phyloP scores from a whole-genome alignment of 2,329 filamentous ascomycete species.

The Aspergillus fumigatiaffinis region DNA sequence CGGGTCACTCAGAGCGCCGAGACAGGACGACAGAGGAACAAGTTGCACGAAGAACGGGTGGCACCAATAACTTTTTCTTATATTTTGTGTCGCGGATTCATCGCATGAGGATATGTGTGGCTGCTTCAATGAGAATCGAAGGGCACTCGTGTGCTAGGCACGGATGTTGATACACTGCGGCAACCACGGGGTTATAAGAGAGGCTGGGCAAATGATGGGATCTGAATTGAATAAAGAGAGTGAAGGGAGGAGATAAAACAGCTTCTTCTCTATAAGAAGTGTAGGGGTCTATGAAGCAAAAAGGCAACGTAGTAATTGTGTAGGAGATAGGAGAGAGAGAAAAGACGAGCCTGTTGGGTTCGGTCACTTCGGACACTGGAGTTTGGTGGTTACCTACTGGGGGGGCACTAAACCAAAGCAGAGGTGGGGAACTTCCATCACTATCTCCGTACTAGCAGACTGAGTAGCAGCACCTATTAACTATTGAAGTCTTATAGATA shows the following conservation, averaged over 20 bases:
- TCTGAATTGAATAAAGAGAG: neutral
- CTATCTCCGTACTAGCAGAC: no score
- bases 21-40: conserved; percentile 9
- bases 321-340: neutral
- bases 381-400: neutral
- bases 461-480: neutral
- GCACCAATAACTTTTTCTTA: conserved; percentile 4
- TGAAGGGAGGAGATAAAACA: neutral
- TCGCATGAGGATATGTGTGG: conserved; percentile 12
- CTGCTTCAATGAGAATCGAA: conserved; percentile 6
- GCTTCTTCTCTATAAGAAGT: neutral
- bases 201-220: neutral
- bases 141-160: conserved; percentile 10
- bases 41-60: conserved; percentile 16
- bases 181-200: conserved; percentile 2
- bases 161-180: conserved; percentile 10
- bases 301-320: neutral
- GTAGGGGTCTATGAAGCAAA: neutral
- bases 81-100: conserved; percentile 9
- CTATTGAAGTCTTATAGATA: neutral
- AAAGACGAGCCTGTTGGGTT: neutral
- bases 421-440: conserved; percentile 1
- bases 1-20: conserved; percentile 15
- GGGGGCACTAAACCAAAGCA: neutral
- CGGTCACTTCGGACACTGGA: neutral